These are phyloP conservation scores for Marchantia paleacea DNA, from an alignment of 225 moss, liverwort and hornwort species.

Conservation along the genomic window DNA sequence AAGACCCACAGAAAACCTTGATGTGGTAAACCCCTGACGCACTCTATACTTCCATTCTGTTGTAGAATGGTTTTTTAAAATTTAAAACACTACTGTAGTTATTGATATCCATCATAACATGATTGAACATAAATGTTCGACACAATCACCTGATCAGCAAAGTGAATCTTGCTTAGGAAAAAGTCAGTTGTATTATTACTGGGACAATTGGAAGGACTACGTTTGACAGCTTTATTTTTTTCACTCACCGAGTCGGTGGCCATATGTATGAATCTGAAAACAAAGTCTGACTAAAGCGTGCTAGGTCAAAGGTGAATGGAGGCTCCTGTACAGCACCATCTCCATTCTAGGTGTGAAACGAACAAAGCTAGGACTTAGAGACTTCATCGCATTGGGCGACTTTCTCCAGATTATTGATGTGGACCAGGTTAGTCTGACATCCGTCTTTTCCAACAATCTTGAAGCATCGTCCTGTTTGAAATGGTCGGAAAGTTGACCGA, in stretches of 20 bases:
- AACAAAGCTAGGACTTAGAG: constrained; percentile 83
- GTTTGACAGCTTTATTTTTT: too few species aligned
- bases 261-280: neutral
- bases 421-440: constrained; percentile 53
- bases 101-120: too few species aligned
- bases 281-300: constrained; percentile 38
- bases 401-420: constrained; percentile 80
- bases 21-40: constrained; percentile 44
- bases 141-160: too few species aligned
- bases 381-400: constrained; percentile 72
- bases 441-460: too few species aligned
- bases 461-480: too few species aligned
- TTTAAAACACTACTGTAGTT: too few species aligned
- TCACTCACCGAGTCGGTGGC: neutral
- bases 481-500: neutral
- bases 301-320: constrained; percentile 87
- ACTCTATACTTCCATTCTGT: neutral
- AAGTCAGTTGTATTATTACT: too few species aligned
- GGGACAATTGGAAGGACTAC: too few species aligned
- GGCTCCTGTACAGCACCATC: constrained; percentile 83
- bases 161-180: too few species aligned
- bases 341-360: constrained; percentile 76
- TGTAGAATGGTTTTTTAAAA: neutral
- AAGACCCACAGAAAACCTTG: constrained; percentile 69
- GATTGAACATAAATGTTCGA: too few species aligned